These are phyloP conservation scores for Tricholoma flavovirens DNA, from an alignment of 768 basidiomycete species.

Conservation along the genomic window DNA sequence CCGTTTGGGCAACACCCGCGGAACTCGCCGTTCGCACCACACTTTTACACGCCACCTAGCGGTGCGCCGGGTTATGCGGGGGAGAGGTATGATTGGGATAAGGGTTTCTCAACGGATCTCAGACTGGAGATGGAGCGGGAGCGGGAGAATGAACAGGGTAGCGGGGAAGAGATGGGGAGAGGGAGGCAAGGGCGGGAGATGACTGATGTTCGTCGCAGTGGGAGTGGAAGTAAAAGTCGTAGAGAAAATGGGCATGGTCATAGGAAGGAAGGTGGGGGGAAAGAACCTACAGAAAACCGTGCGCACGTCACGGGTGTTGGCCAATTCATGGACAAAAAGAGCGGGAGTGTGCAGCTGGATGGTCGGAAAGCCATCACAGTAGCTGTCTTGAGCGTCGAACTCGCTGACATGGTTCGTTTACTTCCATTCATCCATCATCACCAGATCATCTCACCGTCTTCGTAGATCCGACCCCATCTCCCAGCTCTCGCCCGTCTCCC, in stretches of 20 bases:
- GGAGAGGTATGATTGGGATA: conserved; percentile 63
- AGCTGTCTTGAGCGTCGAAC: conserved; percentile 41
- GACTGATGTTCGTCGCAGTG: conserved; percentile 6
- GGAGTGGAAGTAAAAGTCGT: conserved; percentile 8
- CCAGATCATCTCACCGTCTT: neutral
- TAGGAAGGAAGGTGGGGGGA: neutral
- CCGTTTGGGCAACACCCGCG: conserved; percentile 38
- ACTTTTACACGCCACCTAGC: conserved; percentile 31
- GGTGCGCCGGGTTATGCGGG: conserved; percentile 80
- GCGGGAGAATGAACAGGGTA: conserved; percentile 10
- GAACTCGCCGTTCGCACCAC: conserved; percentile 37
- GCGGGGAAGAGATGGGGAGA: conserved; percentile 1
- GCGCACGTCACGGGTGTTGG: conserved; percentile 27
- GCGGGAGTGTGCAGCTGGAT: conserved; percentile 40
- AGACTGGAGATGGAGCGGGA: conserved; percentile 29
- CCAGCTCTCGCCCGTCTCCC: conserved; percentile 72
- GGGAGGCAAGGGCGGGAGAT: conserved; percentile 17
- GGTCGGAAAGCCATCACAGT: conserved; percentile 54
- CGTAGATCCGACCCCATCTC: conserved; percentile 63
- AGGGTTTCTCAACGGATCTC: conserved; percentile 49
- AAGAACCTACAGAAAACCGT: neutral
- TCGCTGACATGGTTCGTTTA: conserved; percentile 57
- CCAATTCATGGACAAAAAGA: conserved; percentile 46
- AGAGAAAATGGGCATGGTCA: neutral
- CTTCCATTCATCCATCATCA: neutral